Base-by-base conservation (phyloP, 805 yeast genomes). In the Saturnispora gosingensis region DNA sequence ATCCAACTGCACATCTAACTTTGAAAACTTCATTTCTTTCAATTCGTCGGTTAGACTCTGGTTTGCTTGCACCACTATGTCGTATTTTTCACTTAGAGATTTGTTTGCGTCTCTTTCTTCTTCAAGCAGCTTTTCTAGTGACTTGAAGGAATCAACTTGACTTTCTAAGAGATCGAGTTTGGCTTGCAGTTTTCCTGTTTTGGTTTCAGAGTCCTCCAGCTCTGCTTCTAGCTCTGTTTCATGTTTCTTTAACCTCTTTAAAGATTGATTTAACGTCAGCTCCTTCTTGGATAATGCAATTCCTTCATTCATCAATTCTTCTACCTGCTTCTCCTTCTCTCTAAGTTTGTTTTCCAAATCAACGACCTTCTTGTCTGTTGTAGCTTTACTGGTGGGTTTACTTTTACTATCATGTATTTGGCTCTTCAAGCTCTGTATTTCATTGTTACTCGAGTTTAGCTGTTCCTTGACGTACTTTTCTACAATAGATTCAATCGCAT, bases 261-360 rank as follows among this genome's bases (percentile, higher is more conserved):
- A 79, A 0, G 82, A 72, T 40, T 81, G 86, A 57, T 78, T 81
- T 49, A 81, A 73, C 57, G 77, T 79, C 27, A 88, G 72, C 59
- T 91, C 97, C 54, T 79, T 81, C 53, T 75, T 74, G 0, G 93
- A 80, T 38, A 88, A 67, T 24, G 76, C 78, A 55, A 84, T 82
- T 4, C 96, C 96, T 65, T 89, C 96, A 50, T 77, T 80, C 61
- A 85, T 62, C 28, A 90, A 68, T 52, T 83, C 81, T 16, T 77
- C 75, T 25, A 90, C 80, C 30, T 80, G 77, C 11, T 71, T 75
- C 48, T 89, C 87, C 70, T 71, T 83, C 58, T 66, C 78, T 59
- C 56, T 67, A 45, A 65, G 65, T 51, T 66, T 74, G 6, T 20
- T 56, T 58, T 52, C 25, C 34, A 25, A n/a, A 36, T 56, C 36